Percentiles rank a stretch among this genome's conserved stretches.
Evolutionary conservation across 768 basidiomycete species (phyloP).

Genomic region (Russula griseocarnosa): DNA sequence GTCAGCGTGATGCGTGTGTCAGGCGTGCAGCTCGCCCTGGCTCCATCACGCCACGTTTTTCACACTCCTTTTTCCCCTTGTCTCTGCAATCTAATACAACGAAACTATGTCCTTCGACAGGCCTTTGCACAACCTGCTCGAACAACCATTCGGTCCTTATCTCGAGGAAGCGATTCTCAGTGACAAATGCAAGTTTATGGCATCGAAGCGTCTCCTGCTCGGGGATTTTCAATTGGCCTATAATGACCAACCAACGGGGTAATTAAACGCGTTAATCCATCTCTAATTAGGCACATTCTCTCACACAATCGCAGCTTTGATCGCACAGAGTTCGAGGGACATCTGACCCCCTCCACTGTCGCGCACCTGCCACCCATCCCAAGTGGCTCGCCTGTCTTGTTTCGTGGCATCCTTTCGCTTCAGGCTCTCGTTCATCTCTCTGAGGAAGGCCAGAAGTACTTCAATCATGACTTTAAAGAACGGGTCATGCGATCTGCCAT

Average conservation of each 20-base stretch:
- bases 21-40: background rate
- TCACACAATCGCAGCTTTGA: slow-evolving; percentile 13
- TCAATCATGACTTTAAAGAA: slow-evolving; percentile 45
- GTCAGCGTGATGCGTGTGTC: background rate
- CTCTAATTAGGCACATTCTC: background rate
- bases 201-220: slow-evolving; percentile 9
- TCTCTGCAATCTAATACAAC: no score
- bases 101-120: background rate
- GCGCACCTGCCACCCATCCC: background rate
- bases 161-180: slow-evolving; percentile 33
- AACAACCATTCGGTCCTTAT: slow-evolving; percentile 36
- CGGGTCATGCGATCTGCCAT: slow-evolving; percentile 35
- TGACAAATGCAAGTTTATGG: slow-evolving; percentile 22
- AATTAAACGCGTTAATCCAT: background rate
- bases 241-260: slow-evolving; percentile 20
- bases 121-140: slow-evolving; percentile 17
- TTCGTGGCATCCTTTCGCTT: slow-evolving; percentile 52
- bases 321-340: slow-evolving; percentile 14
- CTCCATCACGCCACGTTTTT: background rate
- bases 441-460: slow-evolving; percentile 38
- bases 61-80: no score
- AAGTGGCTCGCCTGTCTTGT: slow-evolving; percentile 36
- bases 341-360: background rate
- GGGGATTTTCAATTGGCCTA: slow-evolving; percentile 16
- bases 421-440: slow-evolving; percentile 49